phyloP scores from a whole-genome alignment of 2,329 filamentous ascomycete genomes.

The Fusarium bulbicola region DNA sequence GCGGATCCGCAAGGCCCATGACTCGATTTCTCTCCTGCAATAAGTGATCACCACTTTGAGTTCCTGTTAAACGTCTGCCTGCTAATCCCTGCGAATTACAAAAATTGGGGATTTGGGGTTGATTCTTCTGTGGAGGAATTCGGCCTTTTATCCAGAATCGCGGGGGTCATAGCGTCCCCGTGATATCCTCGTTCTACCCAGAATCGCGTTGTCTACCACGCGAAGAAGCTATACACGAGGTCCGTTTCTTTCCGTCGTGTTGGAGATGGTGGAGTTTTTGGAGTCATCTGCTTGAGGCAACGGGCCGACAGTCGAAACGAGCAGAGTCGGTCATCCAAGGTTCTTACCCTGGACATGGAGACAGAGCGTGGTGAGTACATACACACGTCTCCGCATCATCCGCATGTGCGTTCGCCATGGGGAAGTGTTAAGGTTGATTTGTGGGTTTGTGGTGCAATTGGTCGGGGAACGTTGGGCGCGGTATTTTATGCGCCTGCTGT shows the following conservation, averaged over 20 bases:
- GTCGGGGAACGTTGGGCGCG: background rate
- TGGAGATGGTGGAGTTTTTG: constrained; percentile 13
- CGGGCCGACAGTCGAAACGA: constrained; percentile 10
- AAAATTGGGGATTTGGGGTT: background rate
- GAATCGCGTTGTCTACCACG: constrained; percentile 2
- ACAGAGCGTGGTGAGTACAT: background rate
- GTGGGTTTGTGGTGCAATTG: constrained; percentile 7
- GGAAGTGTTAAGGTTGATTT: constrained; percentile 22
- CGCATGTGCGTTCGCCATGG: background rate
- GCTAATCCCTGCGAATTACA: background rate
- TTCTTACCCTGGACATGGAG: background rate
- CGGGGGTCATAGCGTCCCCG: constrained; percentile 25
- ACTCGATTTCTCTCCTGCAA: background rate
- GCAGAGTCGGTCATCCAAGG: background rate
- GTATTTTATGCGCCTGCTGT: background rate
- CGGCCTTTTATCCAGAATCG: constrained; percentile 31
- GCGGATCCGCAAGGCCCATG: background rate
- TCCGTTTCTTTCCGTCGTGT: constrained; percentile 14
- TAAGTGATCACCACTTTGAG: background rate
- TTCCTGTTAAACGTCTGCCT: constrained; percentile 8
- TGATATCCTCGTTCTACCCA: constrained; percentile 18
- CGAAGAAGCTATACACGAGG: background rate
- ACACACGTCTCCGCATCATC: background rate
- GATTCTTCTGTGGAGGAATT: constrained; percentile 11
- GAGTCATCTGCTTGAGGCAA: constrained; percentile 11